Evolutionary conservation across 2,329 filamentous ascomycete genomes (phyloP).

Genomic region (Thelonectria blattea): DNA sequence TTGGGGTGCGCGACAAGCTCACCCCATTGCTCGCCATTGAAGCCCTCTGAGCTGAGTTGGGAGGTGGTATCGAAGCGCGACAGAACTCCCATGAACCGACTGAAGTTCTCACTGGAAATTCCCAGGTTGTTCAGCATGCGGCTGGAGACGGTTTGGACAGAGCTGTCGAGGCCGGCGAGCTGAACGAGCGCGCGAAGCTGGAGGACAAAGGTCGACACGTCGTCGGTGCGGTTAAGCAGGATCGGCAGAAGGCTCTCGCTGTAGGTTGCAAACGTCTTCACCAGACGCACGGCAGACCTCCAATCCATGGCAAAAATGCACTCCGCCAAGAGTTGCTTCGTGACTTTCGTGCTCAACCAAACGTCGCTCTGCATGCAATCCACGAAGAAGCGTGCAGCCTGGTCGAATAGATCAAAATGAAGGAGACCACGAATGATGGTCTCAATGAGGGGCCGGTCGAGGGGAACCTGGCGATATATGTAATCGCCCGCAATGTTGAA

Average conservation of each 20-base stretch:
- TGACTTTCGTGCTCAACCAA: constrained; percentile 39
- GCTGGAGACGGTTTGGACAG: constrained; percentile 11
- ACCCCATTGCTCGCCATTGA: background rate
- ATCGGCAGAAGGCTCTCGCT: constrained; percentile 36
- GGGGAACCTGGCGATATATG: constrained; percentile 48
- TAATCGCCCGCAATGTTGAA: constrained; percentile 41
- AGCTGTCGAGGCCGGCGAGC: constrained; percentile 40
- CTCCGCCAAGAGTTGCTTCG: constrained; percentile 49
- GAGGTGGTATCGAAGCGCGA: constrained; percentile 21
- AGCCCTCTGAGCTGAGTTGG: constrained; percentile 1
- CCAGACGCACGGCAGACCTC: constrained; percentile 41
- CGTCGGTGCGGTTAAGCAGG: constrained; percentile 32
- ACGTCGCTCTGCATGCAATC: constrained; percentile 47
- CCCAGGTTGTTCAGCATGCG: constrained; percentile 35
- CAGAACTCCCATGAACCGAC: constrained; percentile 34
- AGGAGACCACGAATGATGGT: constrained; percentile 56
- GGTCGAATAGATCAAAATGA: constrained; percentile 51
- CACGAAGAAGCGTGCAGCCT: constrained; percentile 52
- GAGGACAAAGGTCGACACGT: constrained; percentile 38
- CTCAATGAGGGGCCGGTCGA: constrained; percentile 50
- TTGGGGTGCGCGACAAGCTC: background rate
- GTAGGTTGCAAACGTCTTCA: constrained; percentile 38
- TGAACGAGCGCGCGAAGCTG: constrained; percentile 46
- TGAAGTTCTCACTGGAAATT: constrained; percentile 32
- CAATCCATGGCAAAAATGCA: constrained; percentile 51